Base-by-base conservation (phyloP, 495 filamentous ascomycete species). In the Jackrogersella multiformis region DNA sequence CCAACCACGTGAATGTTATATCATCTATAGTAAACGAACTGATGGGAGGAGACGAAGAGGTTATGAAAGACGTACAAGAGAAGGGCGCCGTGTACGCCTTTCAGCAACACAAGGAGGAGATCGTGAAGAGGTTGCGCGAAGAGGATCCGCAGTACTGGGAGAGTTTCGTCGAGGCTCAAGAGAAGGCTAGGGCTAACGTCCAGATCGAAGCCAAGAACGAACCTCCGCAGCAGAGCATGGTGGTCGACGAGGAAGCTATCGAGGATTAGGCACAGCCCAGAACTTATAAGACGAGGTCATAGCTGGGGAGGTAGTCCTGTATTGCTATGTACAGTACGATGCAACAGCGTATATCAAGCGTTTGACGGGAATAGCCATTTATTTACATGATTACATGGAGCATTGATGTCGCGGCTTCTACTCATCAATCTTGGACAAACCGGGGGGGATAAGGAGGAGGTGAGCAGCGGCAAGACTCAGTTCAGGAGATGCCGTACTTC, bases 161-260 rank as follows among this genome's bases (percentile, higher is more conserved):
- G 53, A 77, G 76, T 21, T 91, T 90, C 77, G 84, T 86, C 39
- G 86, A 91, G 72, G 85, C 84, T 16, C 89, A 91, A 72, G 84
- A 87, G 63, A 86, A 87, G 49, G 88, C 89, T 3, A 82, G 85
- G 69, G 82, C 83, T 39, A 92, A 92, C 64, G 73, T 80, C 16
- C 71, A 72, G 39, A 61, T 62, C 35, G 65, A 46, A n/a, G 45
- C 56, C 6, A 74, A 77, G 59, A 54, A 49, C 9, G 70, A 70
- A 3, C 7, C 48, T 10, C 42, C 39, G 34, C 71, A 66, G 13
- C 66, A 62, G 53, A 41, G 23, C 20, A 39, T 41, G 5, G 15
- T 63, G 2, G 32, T 46, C 13, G 73, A 76, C 44, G 76, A 78
- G 30, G 66, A 73, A 23, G 76, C 76, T 30, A 63, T 76, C 39